These are phyloP conservation scores for Neurospora sp. DNA, from an alignment of 2,329 filamentous ascomycete species.

Conservation along the genomic window DNA sequence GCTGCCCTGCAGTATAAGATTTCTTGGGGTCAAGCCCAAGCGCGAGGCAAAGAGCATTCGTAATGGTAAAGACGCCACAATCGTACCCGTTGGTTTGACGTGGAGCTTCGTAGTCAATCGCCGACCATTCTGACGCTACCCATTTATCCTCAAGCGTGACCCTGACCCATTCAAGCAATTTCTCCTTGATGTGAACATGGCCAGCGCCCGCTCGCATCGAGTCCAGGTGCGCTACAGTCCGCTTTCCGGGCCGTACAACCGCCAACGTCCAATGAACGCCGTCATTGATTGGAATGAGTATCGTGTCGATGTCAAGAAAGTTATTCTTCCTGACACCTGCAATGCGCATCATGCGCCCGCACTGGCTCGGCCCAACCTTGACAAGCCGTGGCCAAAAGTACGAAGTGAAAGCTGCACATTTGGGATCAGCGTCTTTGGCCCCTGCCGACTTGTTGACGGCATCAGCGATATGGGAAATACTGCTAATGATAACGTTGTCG, in stretches of 20 bases:
- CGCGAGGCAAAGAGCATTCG: slow-evolving; percentile 57
- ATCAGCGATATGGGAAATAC: slow-evolving; percentile 49
- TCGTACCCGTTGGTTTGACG: slow-evolving; percentile 59
- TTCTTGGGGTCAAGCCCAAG: slow-evolving; percentile 42
- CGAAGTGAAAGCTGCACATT: slow-evolving; percentile 53
- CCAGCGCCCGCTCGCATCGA: slow-evolving; percentile 40
- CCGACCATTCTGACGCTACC: slow-evolving; percentile 48
- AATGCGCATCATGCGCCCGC: slow-evolving; percentile 46
- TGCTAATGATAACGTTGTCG: slow-evolving; percentile 64
- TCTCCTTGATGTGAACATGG: slow-evolving; percentile 26
- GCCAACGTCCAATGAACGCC: slow-evolving; percentile 62
- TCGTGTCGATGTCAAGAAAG: slow-evolving; percentile 53
- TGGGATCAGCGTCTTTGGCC: slow-evolving; percentile 42
- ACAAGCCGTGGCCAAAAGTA: slow-evolving; percentile 53
- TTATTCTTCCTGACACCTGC: slow-evolving; percentile 47
- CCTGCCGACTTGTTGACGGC: slow-evolving; percentile 48
- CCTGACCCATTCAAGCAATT: slow-evolving; percentile 44
- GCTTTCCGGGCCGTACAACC: slow-evolving; percentile 50
- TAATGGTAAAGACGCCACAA: slow-evolving; percentile 68
- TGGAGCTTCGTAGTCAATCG: slow-evolving; percentile 38
- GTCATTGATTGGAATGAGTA: slow-evolving; percentile 61
- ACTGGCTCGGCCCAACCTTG: slow-evolving; percentile 34
- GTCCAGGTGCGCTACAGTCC: slow-evolving; percentile 59
- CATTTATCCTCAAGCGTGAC: slow-evolving; percentile 48
- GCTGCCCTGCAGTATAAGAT: slow-evolving; percentile 40